phyloP scores from a whole-genome alignment of 2,329 filamentous ascomycete species.

The Parastagonospora nodorum region DNA sequence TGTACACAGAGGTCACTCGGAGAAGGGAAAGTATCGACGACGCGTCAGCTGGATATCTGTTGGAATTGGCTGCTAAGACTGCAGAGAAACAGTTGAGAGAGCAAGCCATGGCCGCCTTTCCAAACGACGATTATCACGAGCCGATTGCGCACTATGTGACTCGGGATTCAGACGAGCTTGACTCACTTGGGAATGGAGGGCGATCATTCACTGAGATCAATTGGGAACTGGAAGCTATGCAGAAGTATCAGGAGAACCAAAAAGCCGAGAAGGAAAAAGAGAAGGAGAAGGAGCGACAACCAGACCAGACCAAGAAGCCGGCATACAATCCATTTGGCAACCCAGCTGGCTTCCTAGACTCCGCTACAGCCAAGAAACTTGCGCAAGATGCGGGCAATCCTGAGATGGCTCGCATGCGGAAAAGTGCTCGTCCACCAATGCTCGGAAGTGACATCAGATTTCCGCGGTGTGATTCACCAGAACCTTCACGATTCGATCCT shows the following conservation, averaged over 20 bases:
- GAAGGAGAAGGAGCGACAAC: conserved; percentile 29
- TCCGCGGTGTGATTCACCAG: conserved; percentile 80
- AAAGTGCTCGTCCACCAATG: conserved; percentile 77
- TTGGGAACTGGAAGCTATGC: conserved; percentile 83
- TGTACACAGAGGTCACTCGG: conserved; percentile 60
- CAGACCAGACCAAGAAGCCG: conserved; percentile 8
- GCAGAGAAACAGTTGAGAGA: conserved; percentile 82
- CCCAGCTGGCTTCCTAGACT: conserved; percentile 36
- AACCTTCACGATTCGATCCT: conserved; percentile 81
- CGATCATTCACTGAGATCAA: conserved; percentile 67
- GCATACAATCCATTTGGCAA: conserved; percentile 47
- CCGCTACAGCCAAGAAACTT: conserved; percentile 30
- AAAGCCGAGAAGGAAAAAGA: conserved; percentile 40
- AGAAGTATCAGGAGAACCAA: conserved; percentile 71
- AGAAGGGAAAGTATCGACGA: conserved; percentile 73
- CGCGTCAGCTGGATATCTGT: conserved; percentile 74
- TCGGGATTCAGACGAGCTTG: conserved; percentile 57
- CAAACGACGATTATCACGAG: conserved; percentile 70
- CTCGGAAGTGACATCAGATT: conserved; percentile 81
- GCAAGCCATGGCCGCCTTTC: conserved; percentile 75
- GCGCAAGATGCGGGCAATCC: conserved; percentile 42
- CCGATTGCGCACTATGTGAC: conserved; percentile 74
- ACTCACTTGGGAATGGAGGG: conserved; percentile 54
- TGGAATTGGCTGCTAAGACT: conserved; percentile 78
- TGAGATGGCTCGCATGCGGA: conserved; percentile 60